Base-by-base conservation (phyloP, 2,329 filamentous ascomycete species). In the Pyricularia grisea region DNA sequence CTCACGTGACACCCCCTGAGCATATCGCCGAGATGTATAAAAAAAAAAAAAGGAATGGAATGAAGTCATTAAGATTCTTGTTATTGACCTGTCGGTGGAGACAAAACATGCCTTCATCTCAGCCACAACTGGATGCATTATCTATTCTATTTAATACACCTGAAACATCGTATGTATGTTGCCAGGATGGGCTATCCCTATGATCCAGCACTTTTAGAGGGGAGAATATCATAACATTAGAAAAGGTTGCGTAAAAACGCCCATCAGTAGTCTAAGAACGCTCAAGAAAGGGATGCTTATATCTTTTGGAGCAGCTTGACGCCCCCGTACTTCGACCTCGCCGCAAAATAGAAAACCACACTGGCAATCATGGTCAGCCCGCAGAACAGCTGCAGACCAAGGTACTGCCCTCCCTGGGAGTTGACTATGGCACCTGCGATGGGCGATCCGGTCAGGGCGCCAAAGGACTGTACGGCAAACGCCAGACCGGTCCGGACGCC, bases 401-500 rank as follows among this genome's bases (percentile, higher is more conserved):
- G 76, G 71, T 81, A 87, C 9, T 74, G 75, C 4, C 84, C 85
- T 69, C 82, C 65, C 71, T 81, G 77, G 30, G 73, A 73, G 12
- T 73, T 72, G 28, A 86, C 76, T 36, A 87, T 76, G 17, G 82
- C 83, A 2, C 86, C 86, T 0, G 82, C 86, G 72, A 89, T 87
- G 0, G 87, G 87, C 67, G 80, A 85, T 1, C 87, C 85, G 1
- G 85, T 84, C 64, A 90, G 76, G 2, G 84, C 85, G 1, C 83
- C 86, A 64, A 90, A 77, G n/a, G 83, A 81, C 61, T 86, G 79
- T 28, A 86, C 78, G 7, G 83, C 83, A 74, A 88, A 89, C 67
- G 85, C 79, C 0, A 83, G 82, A 0, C 88, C 88, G 0, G 81
- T 85, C 11, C 88, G 80, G 0, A 87, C 79, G 1, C 88, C 88